Percentiles rank a stretch among this genome's conserved stretches.
phyloP scores from a whole-genome alignment of 495 filamentous ascomycete species.

The Glutinoglossum americanum region DNA sequence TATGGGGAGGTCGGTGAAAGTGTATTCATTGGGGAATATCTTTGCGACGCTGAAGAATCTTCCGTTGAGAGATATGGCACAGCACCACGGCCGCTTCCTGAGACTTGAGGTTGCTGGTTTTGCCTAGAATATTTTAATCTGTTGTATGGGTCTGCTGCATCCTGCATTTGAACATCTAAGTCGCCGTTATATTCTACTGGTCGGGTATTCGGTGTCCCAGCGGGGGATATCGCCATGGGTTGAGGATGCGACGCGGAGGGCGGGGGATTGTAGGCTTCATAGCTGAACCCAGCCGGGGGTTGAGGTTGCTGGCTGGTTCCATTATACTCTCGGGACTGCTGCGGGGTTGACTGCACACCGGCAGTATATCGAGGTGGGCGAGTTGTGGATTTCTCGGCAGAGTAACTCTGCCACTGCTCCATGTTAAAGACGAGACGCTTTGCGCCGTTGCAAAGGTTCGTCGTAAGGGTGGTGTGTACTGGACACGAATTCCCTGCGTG shows the following conservation, averaged over 20 bases:
- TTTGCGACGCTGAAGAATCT: constrained; percentile 62
- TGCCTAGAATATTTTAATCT: constrained; percentile 58
- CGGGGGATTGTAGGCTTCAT: constrained; percentile 46
- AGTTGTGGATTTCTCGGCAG: neutral
- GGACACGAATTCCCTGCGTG: neutral
- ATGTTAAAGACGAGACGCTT: neutral
- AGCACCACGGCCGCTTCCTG: constrained; percentile 25
- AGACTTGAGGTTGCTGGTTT: constrained; percentile 37
- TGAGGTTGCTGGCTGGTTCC: constrained; percentile 30
- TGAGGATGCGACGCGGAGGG: constrained; percentile 8
- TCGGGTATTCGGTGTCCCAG: constrained; percentile 8
- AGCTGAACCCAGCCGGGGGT: constrained; percentile 45
- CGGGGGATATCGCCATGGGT: constrained; percentile 8
- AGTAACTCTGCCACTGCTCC: constrained; percentile 5
- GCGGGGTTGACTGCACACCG: neutral
- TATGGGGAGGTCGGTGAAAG: constrained; percentile 40
- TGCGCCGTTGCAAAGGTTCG: neutral
- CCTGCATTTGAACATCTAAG: constrained; percentile 78
- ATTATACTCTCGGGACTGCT: constrained; percentile 12
- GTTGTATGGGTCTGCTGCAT: constrained; percentile 60
- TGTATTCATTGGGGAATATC: constrained; percentile 89
- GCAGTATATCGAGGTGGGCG: neutral
- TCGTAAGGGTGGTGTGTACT: neutral
- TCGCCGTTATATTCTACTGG: constrained; percentile 28
- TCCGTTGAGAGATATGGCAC: constrained; percentile 46